These are phyloP conservation scores for Artomyces pyxidatus DNA, from an alignment of 768 basidiomycete species.

Conservation along the genomic window DNA sequence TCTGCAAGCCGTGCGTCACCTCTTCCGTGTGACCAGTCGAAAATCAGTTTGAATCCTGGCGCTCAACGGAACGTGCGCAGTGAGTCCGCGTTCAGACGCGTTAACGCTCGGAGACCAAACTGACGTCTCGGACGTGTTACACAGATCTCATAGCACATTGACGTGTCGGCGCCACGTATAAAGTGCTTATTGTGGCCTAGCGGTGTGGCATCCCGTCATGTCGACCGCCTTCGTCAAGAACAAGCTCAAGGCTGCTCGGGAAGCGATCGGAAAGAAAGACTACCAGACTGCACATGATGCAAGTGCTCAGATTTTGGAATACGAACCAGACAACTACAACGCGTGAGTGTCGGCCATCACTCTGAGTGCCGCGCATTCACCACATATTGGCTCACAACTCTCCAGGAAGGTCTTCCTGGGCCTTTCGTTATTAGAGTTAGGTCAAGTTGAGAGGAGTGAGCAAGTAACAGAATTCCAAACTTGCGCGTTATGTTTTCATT, in stretches of 20 bases:
- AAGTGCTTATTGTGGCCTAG: too few species aligned
- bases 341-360: conserved; percentile 47
- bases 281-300: conserved; percentile 58
- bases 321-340: conserved; percentile 79
- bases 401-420: conserved; percentile 86
- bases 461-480: conserved; percentile 48
- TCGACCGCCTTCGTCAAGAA: conserved; percentile 43
- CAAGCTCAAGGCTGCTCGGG: conserved; percentile 75
- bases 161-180: too few species aligned
- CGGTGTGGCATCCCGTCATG: too few species aligned
- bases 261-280: conserved; percentile 69
- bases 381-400: background rate
- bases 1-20: too few species aligned
- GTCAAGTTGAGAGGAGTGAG: conserved; percentile 68
- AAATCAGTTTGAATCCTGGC: too few species aligned
- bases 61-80: too few species aligned
- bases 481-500: conserved; percentile 1
- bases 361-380: background rate
- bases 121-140: too few species aligned
- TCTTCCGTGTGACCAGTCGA: too few species aligned
- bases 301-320: conserved; percentile 58
- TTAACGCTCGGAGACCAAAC: too few species aligned
- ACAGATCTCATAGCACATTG: too few species aligned
- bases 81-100: too few species aligned
- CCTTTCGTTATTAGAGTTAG: conserved; percentile 69